A percentile compares a stretch with the other conserved stretches of the same genome.
Conservation (phyloP, 345 rosid species). For the Camelina hispida region DNA sequence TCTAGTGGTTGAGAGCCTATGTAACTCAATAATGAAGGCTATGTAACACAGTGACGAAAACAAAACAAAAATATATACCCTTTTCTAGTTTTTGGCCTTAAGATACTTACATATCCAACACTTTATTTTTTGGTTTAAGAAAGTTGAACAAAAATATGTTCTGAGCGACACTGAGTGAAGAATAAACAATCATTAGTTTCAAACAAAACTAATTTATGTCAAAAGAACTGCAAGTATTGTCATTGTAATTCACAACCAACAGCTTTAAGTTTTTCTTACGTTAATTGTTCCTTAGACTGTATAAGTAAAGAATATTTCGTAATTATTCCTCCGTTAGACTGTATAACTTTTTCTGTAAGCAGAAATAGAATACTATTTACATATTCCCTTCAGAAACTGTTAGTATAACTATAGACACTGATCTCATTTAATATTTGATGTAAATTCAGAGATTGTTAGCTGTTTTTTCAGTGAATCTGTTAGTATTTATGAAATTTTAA, state of each 20-base stretch:
- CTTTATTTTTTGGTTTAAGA: not conserved
- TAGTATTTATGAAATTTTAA: conserved; percentile 17
- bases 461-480: conserved; percentile 8
- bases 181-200: not conserved
- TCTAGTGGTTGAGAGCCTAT: too few relatives aligned
- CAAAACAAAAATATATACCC: not conserved
- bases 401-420: not conserved
- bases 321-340: not conserved
- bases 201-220: not conserved
- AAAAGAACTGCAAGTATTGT: conserved; percentile 7
- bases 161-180: not conserved
- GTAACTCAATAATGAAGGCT: too few relatives aligned
- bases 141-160: not conserved
- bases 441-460: not conserved
- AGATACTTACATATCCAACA: not conserved
- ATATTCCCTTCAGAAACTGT: not conserved
- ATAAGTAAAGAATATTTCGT: not conserved
- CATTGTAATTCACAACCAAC: not conserved
- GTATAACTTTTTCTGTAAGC: not conserved
- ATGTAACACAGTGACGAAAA: too few relatives aligned
- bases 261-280: not conserved
- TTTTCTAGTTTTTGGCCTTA: not conserved
- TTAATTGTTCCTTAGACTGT: not conserved
- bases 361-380: not conserved
- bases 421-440: conserved; percentile 7